These are phyloP conservation scores for Vanrija sp. DNA, from an alignment of 1,284 basidiomycete genomes.

Conservation along the genomic window DNA sequence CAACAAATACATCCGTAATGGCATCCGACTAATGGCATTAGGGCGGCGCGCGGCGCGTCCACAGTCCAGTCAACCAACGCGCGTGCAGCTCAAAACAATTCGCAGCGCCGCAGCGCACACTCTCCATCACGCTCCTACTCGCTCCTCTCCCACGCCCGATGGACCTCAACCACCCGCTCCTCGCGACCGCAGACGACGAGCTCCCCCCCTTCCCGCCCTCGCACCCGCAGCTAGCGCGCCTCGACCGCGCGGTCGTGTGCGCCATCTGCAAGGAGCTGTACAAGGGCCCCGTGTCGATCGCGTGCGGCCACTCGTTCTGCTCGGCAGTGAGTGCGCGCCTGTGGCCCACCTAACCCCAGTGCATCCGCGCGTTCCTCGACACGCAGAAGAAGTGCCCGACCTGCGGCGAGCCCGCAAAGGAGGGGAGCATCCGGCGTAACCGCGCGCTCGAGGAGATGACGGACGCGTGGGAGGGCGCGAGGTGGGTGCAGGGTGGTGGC, in stretches of 20 bases:
- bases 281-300: conserved; percentile 38
- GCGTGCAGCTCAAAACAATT: neutral
- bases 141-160: conserved; percentile 9
- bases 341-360: conserved; percentile 17
- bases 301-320: conserved; percentile 48
- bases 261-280: conserved; percentile 45
- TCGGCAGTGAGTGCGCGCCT: conserved; percentile 33
- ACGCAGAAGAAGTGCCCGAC: conserved; percentile 32
- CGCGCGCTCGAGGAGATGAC: conserved; percentile 44
- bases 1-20: too few relatives aligned
- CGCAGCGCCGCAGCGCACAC: neutral
- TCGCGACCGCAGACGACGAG: conserved; percentile 23
- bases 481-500: conserved; percentile 16
- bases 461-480: conserved; percentile 43
- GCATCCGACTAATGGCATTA: too few relatives aligned
- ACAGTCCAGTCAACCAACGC: neutral
- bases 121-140: neutral
- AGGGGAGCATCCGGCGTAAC: conserved; percentile 41
- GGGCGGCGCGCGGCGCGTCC: too few relatives aligned
- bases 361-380: conserved; percentile 38
- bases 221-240: conserved; percentile 29
- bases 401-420: conserved; percentile 34
- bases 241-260: conserved; percentile 38
- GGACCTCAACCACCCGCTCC: conserved; percentile 39
- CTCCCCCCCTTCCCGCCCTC: conserved; percentile 33